Conservation (phyloP, 1,284 basidiomycete genomes). For the Trichosporon sp. region DNA sequence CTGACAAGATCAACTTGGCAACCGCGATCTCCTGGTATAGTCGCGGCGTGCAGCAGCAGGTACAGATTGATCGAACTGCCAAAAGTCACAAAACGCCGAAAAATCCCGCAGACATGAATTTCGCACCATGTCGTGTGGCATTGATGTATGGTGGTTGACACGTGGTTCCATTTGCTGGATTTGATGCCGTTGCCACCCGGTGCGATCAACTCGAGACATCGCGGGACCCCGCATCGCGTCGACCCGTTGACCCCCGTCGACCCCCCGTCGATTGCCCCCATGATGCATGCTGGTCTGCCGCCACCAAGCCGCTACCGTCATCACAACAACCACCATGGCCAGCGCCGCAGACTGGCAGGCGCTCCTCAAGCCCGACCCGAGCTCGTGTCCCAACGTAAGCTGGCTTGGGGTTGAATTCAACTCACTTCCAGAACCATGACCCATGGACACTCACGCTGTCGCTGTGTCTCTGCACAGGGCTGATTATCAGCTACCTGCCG, state of each 20-base stretch:
- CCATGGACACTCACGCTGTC: constrained; percentile 61
- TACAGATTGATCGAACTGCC: background rate
- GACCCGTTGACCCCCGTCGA: no score
- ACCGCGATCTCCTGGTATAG: background rate
- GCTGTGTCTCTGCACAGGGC: constrained; percentile 65
- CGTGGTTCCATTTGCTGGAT: background rate
- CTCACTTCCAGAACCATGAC: constrained; percentile 17
- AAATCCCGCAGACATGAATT: background rate
- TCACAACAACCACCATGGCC: background rate
- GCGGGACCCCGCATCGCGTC: background rate
- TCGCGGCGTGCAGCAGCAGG: background rate
- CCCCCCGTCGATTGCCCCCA: background rate
- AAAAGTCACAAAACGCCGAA: background rate
- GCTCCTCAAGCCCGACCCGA: background rate
- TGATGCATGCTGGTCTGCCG: background rate
- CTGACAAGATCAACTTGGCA: background rate
- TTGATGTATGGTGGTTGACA: background rate
- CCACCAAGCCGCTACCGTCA: background rate
- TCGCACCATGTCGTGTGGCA: background rate
- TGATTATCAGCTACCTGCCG: constrained; percentile 80
- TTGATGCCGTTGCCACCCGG: background rate
- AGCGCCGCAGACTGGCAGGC: background rate
- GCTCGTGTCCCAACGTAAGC: constrained; percentile 18
- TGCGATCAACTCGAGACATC: background rate
- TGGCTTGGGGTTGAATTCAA: background rate